Evolutionary conservation across 1,139 yeast genomes (phyloP), one percentile per base, ranked within the genome.

Genomic region (Magnusiomyces sp.): DNA sequence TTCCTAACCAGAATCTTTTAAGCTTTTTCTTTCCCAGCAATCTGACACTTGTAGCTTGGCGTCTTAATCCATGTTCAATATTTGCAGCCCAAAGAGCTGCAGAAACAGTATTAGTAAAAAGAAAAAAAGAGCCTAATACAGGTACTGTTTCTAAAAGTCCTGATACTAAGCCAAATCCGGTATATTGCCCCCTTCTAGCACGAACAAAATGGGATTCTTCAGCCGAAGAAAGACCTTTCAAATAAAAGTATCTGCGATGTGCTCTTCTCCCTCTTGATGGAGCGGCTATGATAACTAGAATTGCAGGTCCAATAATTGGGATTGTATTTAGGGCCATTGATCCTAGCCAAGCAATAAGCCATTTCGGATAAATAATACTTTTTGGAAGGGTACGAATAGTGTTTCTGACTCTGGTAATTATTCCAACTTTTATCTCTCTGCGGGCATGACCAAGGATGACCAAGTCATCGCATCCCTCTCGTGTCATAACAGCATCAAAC

Each of bases 11-110:
- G n/a, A n/a, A n/a, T n/a, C n/a, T n/a, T n/a, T n/a, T n/a, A n/a
- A n/a, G n/a, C n/a, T n/a, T n/a, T n/a, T n/a, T n/a, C n/a, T n/a
- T n/a, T n/a, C n/a, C n/a, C n/a, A n/a, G n/a, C n/a, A n/a, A n/a
- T n/a, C n/a, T n/a, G n/a, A n/a, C n/a, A n/a, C n/a, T n/a, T n/a
- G n/a, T n/a, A n/a, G n/a, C n/a, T n/a, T n/a, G 16, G n/a, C 38
- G 16, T 34, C n/a, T 34, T 34, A 34, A 34, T 34, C 34, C 38
- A 10, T 54, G 27, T 50, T 67, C 71, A 33, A 64, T 52, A 11
- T 59, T 56, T 3, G 58, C 62, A 0, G 73, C 87, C 92, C 92
- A 84, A 39, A 84, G 66, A 0, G 90, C 89, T 2, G 86, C 87
- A 1, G 88, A 92, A 2, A 79, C 70, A 5, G 78, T 76, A 61